Base-by-base conservation (phyloP, 805 yeast genomes). In the Starmerella cellae region DNA sequence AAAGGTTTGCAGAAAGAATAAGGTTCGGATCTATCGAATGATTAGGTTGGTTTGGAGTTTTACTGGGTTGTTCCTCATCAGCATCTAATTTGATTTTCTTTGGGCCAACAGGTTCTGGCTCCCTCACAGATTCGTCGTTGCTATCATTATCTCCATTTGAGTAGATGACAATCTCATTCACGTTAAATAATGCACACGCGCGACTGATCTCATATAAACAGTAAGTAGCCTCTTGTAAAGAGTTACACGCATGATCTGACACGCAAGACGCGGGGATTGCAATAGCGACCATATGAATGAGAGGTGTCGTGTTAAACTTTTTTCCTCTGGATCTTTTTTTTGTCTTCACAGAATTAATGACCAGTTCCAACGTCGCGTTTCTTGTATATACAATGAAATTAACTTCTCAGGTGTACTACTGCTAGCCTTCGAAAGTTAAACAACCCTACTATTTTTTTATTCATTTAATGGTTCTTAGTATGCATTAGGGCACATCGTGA, bases 201-300 rank as follows among this genome's bases (percentile, higher is more conserved):
- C 79, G 74, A 11, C 94, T 87, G 14, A 87, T 68, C 59, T 84
- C 93, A 54, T 85, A 81, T 1, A 81, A 75, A 1, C 75, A 67
- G 44, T 72, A 66, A 0, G 94, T 84, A 13, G 75, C 76, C 56
- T 84, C 94, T 47, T 78, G 78, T 38, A 82, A 62, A 49, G 77
- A 78, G 30, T 61, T 62, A 37, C 88, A 79, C 53, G 75, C 72
- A 5, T 72, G 55, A 1, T 50, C 47, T 1, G 73, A 66, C 11
- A 84, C 69, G 16, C 77, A 65, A 1, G 77, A 68, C 1, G 88
- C 74, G 1, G 95, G 93, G 27, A 84, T 68, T 56, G 94, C 82
- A 2, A 84, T 45, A 1, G 57, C 37, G 5, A 55, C 49, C 49
- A 58, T 54, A 28, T 26, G 11, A 13, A n/a, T n/a, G n/a, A n/a